phyloP scores from a whole-genome alignment of 192 early-diverging fungal species.

The Spinellus fusiger region DNA sequence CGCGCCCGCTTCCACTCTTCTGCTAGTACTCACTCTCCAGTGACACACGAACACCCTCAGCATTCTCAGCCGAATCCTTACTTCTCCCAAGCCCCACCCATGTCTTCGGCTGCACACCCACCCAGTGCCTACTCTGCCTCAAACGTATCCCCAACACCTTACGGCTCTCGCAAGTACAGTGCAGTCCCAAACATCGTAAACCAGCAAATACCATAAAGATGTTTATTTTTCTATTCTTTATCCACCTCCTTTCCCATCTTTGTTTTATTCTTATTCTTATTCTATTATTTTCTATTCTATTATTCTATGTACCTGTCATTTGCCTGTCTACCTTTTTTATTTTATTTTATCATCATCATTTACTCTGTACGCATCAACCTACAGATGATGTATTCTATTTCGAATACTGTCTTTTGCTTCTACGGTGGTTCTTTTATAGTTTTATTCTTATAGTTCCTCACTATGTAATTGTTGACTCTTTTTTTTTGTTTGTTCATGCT shows the following conservation, averaged over 20 bases:
- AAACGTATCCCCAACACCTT: constrained; percentile 4
- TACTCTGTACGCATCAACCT: not conserved
- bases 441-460: not conserved
- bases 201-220: constrained; percentile 1
- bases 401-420: not conserved
- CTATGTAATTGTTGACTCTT: not conserved
- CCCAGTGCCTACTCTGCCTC: not conserved
- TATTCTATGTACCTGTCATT: not conserved
- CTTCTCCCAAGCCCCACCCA: constrained; percentile 1
- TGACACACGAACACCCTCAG: not conserved
- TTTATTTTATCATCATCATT: constrained; percentile 1
- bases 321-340: not conserved
- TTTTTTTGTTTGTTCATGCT: not conserved
- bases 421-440: not conserved
- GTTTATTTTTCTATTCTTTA: not conserved
- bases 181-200: constrained; percentile 1
- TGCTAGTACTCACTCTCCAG: constrained; percentile 8
- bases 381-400: not conserved
- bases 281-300: constrained; percentile 5
- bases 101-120: not conserved
- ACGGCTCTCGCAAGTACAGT: constrained; percentile 9
- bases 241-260: not conserved
- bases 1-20: constrained; percentile 6
- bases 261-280: not conserved
- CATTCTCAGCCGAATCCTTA: not conserved